Evolutionary conservation across 2,329 filamentous ascomycete species (phyloP).

Genomic region (Claviceps arundinis): DNA sequence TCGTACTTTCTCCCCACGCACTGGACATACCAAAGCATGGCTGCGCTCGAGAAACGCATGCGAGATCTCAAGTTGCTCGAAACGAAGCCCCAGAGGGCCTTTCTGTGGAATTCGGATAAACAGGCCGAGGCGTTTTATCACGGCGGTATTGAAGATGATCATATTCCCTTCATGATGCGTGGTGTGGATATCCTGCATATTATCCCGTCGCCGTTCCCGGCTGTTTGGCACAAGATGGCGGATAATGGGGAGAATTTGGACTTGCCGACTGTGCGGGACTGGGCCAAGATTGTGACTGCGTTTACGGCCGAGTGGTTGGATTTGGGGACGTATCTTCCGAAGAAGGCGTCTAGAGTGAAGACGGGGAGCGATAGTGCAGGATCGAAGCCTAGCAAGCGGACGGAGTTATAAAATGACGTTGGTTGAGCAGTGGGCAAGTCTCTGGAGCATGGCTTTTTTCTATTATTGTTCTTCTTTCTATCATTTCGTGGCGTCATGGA

Average conservation of each 20-base stretch:
- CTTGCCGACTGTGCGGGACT: slow-evolving; percentile 67
- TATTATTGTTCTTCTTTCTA: neutral
- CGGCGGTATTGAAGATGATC: slow-evolving; percentile 65
- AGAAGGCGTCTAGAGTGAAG: slow-evolving; percentile 11
- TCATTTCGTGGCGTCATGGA: neutral
- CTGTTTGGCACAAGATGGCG: slow-evolving; percentile 72
- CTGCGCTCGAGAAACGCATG: slow-evolving; percentile 59
- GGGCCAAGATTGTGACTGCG: slow-evolving; percentile 69
- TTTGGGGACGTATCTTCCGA: slow-evolving; percentile 32
- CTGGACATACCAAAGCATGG: slow-evolving; percentile 78
- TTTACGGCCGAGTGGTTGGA: slow-evolving; percentile 93
- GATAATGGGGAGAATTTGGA: slow-evolving; percentile 83
- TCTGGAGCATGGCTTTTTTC: neutral
- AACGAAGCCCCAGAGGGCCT: slow-evolving; percentile 36
- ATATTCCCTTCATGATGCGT: slow-evolving; percentile 75
- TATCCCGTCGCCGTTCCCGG: slow-evolving; percentile 62
- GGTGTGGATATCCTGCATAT: slow-evolving; percentile 84
- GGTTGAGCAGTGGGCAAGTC: neutral
- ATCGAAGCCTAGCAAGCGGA: slow-evolving; percentile 15
- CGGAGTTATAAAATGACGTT: slow-evolving; percentile 15
- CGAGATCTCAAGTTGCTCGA: slow-evolving; percentile 54
- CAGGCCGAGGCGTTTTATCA: slow-evolving; percentile 29
- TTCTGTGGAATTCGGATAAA: slow-evolving; percentile 54
- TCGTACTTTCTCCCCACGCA: slow-evolving; percentile 86
- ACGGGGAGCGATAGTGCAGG: slow-evolving; percentile 15